These are phyloP conservation scores for Paracamarosporium sp. DNA, from an alignment of 2,329 filamentous ascomycete species.

Conservation along the genomic window DNA sequence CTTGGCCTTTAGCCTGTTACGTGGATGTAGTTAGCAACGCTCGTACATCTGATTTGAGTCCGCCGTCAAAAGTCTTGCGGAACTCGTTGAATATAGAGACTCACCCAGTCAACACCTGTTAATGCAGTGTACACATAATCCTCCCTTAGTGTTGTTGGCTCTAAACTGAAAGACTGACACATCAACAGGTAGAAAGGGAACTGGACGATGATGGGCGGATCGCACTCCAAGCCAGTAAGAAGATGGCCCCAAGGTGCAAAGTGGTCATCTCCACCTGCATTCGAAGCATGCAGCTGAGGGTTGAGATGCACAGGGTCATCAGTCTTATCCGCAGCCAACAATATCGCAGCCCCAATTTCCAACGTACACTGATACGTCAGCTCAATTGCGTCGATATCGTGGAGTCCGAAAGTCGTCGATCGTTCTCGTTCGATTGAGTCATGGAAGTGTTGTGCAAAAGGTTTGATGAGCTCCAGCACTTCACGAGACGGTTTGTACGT, in stretches of 20 bases:
- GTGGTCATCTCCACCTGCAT: constrained; percentile 7
- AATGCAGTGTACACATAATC: constrained; percentile 7
- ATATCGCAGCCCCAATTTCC: constrained; percentile 3
- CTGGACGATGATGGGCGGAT: constrained; percentile 8
- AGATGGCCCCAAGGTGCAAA: constrained; percentile 3
- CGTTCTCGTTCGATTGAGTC: neutral
- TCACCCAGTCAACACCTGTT: constrained; percentile 5
- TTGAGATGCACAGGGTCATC: constrained; percentile 1
- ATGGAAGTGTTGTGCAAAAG: constrained; percentile 1
- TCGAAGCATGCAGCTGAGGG: constrained; percentile 2
- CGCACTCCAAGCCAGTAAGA: constrained; percentile 3
- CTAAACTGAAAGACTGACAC: constrained; percentile 6
- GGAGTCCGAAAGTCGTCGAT: neutral
- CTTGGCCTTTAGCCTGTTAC: neutral
- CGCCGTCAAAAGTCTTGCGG: too few species aligned
- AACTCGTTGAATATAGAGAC: neutral
- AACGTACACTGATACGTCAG: constrained; percentile 9
- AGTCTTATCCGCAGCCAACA: constrained; percentile 4
- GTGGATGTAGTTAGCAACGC: neutral
- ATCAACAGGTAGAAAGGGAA: constrained; percentile 9
- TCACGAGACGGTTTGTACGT: neutral
- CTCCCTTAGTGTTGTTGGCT: neutral
- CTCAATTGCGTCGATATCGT: constrained; percentile 6
- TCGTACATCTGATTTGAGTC: too few species aligned
- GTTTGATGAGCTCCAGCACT: constrained; percentile 4